Evolutionary conservation across 768 basidiomycete species (phyloP).

Genomic region (Suillus subluteus): DNA sequence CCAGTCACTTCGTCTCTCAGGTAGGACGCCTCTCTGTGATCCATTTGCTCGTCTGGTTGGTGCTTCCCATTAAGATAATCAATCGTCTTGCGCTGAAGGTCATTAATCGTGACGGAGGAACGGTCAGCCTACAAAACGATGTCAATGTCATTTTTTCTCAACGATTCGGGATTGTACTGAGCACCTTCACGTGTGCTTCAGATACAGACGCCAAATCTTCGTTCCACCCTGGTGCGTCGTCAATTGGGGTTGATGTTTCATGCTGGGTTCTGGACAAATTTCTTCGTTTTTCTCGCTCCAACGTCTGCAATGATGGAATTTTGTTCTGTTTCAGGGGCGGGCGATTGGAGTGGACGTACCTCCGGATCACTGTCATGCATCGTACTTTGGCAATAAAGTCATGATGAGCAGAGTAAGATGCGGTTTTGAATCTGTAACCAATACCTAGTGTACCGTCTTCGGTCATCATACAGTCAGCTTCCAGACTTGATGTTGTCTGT

Average conservation of each 20-base stretch:
- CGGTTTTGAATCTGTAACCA: neutral
- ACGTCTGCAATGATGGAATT: constrained; percentile 34
- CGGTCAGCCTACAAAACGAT: constrained; percentile 28
- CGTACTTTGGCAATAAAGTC: constrained; percentile 38
- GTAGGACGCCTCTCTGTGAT: constrained; percentile 30
- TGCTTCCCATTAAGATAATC: constrained; percentile 16
- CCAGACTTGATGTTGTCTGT: no score
- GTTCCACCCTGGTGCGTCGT: constrained; percentile 73
- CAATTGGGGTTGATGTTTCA: constrained; percentile 50
- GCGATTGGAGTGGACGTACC: constrained; percentile 31
- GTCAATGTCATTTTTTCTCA: neutral
- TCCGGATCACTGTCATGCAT: constrained; percentile 64
- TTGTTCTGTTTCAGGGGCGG: neutral
- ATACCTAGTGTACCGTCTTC: constrained; percentile 8
- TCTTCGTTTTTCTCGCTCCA: constrained; percentile 57
- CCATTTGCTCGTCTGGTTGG: constrained; percentile 21
- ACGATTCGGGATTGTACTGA: neutral
- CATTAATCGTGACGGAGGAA: constrained; percentile 13
- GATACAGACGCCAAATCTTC: constrained; percentile 65
- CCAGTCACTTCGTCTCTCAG: constrained; percentile 31
- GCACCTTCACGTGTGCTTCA: constrained; percentile 68
- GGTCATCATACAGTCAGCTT: neutral
- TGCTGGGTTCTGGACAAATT: constrained; percentile 49
- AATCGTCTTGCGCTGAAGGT: constrained; percentile 31
- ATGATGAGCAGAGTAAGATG: neutral